These are phyloP conservation scores for Pseudopithomyces chartarum DNA, from an alignment of 2,329 filamentous ascomycete genomes.

Conservation along the genomic window DNA sequence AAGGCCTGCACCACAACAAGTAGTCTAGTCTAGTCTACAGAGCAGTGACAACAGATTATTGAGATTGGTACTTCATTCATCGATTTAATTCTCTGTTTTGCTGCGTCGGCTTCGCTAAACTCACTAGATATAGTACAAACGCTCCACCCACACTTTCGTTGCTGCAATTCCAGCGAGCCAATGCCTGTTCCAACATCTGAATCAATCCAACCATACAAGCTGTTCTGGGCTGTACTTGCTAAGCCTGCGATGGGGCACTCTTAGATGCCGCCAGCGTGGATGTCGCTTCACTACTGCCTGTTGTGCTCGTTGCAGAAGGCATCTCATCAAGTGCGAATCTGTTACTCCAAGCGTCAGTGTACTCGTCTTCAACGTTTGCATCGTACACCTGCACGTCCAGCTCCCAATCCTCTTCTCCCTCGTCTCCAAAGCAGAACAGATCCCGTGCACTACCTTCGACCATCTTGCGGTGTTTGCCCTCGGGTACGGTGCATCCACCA, in stretches of 20 bases:
- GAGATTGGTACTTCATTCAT: too few relatives aligned
- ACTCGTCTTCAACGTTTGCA: conserved; percentile 4
- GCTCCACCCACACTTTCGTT: too few relatives aligned
- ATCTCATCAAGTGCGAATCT: neutral
- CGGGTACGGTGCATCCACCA: conserved; percentile 65
- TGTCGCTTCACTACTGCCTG: neutral
- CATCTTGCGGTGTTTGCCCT: conserved; percentile 38
- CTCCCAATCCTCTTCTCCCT: conserved; percentile 36
- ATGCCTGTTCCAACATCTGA: too few relatives aligned
- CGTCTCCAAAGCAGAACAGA: conserved; percentile 66
- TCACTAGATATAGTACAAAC: neutral
- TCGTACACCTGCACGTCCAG: conserved; percentile 23
- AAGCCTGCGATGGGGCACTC: neutral
- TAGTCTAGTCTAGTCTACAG: too few relatives aligned
- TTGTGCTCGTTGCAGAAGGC: neutral
- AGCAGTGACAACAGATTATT: too few relatives aligned
- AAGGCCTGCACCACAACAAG: too few relatives aligned
- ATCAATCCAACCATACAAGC: neutral
- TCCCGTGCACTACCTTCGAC: conserved; percentile 57
- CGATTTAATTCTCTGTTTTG: too few relatives aligned
- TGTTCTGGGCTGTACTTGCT: neutral
- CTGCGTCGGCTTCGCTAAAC: too few relatives aligned
- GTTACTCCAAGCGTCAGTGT: neutral
- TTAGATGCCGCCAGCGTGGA: neutral
- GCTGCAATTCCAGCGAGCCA: too few relatives aligned